These are phyloP conservation scores for Aspergillus sp. DNA, from an alignment of 2,329 filamentous ascomycete genomes.

Conservation along the genomic window DNA sequence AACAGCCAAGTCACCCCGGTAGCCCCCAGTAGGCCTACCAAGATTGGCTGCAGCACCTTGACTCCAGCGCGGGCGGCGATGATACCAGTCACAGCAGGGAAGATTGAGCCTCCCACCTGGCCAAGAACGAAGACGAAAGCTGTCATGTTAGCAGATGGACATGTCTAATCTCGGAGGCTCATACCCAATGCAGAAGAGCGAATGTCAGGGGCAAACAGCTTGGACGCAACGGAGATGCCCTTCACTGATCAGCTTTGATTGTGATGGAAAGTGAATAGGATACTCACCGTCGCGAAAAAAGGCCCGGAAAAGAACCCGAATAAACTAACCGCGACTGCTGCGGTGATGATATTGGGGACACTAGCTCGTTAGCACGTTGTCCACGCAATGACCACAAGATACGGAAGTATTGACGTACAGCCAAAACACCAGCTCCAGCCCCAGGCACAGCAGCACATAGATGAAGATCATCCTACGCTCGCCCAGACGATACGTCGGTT, in stretches of 20 bases:
- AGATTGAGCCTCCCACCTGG: slow-evolving; percentile 55
- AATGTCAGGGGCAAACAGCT: slow-evolving; percentile 49
- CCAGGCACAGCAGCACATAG: slow-evolving; percentile 53
- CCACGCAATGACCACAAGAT: neutral
- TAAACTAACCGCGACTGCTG: slow-evolving; percentile 53
- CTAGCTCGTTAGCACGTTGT: slow-evolving; percentile 5
- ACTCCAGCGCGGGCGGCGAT: slow-evolving; percentile 49
- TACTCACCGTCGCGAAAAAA: slow-evolving; percentile 53
- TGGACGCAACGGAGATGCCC: slow-evolving; percentile 52
- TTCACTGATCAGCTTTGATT: slow-evolving; percentile 2
- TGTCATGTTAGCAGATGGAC: neutral
- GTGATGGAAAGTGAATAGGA: neutral
- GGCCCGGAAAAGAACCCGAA: slow-evolving; percentile 59
- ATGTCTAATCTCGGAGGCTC: neutral
- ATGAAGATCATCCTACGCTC: slow-evolving; percentile 57
- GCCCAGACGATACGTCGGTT: slow-evolving; percentile 58
- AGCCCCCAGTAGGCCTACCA: slow-evolving; percentile 47
- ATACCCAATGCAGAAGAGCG: slow-evolving; percentile 48
- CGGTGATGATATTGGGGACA: slow-evolving; percentile 47
- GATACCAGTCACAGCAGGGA: slow-evolving; percentile 55
- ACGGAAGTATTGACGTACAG: slow-evolving; percentile 27
- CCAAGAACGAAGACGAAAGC: slow-evolving; percentile 57
- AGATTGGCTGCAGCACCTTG: slow-evolving; percentile 50
- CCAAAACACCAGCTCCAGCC: slow-evolving; percentile 60
- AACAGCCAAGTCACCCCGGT: slow-evolving; percentile 50